These are phyloP conservation scores for Alternaria rosae DNA, from an alignment of 2,329 filamentous ascomycete genomes.

Conservation along the genomic window DNA sequence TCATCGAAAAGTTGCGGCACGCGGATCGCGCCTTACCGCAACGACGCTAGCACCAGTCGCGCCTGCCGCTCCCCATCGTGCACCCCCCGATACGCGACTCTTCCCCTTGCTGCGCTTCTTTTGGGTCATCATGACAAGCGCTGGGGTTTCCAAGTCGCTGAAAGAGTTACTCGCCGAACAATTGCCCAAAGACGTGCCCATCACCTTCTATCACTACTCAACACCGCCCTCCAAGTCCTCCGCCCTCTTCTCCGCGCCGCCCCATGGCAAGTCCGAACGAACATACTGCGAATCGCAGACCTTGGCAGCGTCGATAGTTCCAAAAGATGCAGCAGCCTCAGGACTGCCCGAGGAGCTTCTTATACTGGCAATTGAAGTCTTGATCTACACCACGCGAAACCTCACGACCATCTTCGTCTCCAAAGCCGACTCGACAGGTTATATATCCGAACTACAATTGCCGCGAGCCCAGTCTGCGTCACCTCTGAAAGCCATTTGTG, in stretches of 20 bases:
- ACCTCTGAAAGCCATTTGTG: constrained; percentile 76
- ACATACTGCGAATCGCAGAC: constrained; percentile 92
- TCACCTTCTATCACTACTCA: constrained; percentile 85
- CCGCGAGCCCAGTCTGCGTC: constrained; percentile 62
- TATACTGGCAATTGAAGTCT: constrained; percentile 83
- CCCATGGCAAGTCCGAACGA: constrained; percentile 72
- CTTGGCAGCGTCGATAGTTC: constrained; percentile 63
- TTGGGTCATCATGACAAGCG: constrained; percentile 35
- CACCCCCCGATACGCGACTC: constrained; percentile 12
- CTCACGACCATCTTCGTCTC: constrained; percentile 92
- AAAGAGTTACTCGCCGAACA: constrained; percentile 59
- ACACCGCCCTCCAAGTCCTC: constrained; percentile 78
- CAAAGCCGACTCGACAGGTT: constrained; percentile 96
- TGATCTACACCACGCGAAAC: constrained; percentile 81
- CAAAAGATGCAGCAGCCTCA: constrained; percentile 34
- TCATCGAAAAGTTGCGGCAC: constrained; percentile 42
- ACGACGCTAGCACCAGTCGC: constrained; percentile 21
- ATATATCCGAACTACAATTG: constrained; percentile 71
- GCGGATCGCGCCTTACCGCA: constrained; percentile 27
- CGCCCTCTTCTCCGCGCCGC: constrained; percentile 80
- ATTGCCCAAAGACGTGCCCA: constrained; percentile 62
- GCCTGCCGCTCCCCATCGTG: constrained; percentile 23
- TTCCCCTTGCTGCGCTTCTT: constrained; percentile 9
- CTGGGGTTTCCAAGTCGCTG: constrained; percentile 33
- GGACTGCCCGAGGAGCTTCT: constrained; percentile 63